Conservation (phyloP, 2,329 filamentous ascomycete genomes). For the Xylaria sp. region DNA sequence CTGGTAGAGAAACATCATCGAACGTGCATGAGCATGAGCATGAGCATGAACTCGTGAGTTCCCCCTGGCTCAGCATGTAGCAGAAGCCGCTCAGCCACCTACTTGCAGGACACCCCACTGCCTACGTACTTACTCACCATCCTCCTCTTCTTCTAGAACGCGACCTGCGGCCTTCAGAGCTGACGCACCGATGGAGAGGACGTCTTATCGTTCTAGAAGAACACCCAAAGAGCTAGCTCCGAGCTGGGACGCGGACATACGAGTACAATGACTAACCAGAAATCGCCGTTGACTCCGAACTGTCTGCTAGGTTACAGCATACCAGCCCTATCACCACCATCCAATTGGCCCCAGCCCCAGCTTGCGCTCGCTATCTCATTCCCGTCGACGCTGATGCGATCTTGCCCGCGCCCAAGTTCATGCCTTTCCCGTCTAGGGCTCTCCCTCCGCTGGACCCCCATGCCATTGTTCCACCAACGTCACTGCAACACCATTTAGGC, state of each 20-base stretch:
- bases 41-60: slow-evolving; percentile 9
- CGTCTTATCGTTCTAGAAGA: too few species aligned
- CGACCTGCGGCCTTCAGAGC: too few species aligned
- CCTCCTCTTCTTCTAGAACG: too few species aligned
- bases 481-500: slow-evolving; percentile 49
- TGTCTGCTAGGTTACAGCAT: background rate
- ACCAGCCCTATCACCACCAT: background rate
- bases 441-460: slow-evolving; percentile 39
- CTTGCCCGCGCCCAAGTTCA: slow-evolving; percentile 49
- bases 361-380: slow-evolving; percentile 59
- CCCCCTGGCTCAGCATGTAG: background rate
- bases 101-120: too few species aligned
- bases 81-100: background rate
- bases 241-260: background rate
- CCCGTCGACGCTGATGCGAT: slow-evolving; percentile 10
- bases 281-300: background rate
- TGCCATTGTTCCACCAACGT: slow-evolving; percentile 52
- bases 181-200: too few species aligned
- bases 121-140: too few species aligned
- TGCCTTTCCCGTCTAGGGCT: slow-evolving; percentile 44
- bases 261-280: background rate
- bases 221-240: background rate
- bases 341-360: slow-evolving; percentile 36
- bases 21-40: too few species aligned
- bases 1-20: slow-evolving; percentile 4